phyloP scores from a whole-genome alignment of 2,329 filamentous ascomycete species.

The Parastagonospora nodorum region DNA sequence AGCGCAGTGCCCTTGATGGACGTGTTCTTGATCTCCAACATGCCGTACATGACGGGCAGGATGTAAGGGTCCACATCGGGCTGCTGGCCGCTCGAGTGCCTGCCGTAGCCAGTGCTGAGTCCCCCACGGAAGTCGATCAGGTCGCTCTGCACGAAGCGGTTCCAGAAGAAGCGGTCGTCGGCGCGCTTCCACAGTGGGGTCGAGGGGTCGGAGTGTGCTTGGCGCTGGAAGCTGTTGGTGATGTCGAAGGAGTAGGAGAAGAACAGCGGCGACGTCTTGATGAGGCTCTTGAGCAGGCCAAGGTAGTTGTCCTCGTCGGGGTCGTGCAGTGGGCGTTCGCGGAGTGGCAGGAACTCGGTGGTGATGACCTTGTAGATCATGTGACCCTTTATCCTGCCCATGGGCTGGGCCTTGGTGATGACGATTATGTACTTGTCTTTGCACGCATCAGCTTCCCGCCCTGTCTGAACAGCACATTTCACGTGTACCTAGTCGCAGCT shows the following conservation, averaged over 20 bases:
- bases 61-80: constrained; percentile 87
- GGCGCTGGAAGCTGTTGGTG: constrained; percentile 95
- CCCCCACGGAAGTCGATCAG: constrained; percentile 84
- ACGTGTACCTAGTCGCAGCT: constrained; percentile 79
- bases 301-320: constrained; percentile 94
- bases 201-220: constrained; percentile 74
- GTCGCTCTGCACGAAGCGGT: constrained; percentile 88
- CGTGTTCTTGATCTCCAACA: constrained; percentile 88
- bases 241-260: constrained; percentile 97
- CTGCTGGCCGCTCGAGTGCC: constrained; percentile 71
- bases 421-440: constrained; percentile 93
- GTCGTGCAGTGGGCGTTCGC: constrained; percentile 89
- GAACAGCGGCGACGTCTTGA: constrained; percentile 89
- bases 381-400: constrained; percentile 91
- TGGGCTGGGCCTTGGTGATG: constrained; percentile 90
- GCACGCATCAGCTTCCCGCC: constrained; percentile 21
- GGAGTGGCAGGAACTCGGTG: constrained; percentile 91
- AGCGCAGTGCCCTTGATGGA: constrained; percentile 82
- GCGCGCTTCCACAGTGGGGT: constrained; percentile 86
- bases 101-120: constrained; percentile 53
- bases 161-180: constrained; percentile 99
- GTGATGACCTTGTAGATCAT: constrained; percentile 92
- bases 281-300: constrained; percentile 75
- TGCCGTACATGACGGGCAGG: constrained; percentile 92
- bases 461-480: not conserved